Conservation (phyloP, 1,139 yeast genomes). For the Hemisphaericaspora subhashii region DNA sequence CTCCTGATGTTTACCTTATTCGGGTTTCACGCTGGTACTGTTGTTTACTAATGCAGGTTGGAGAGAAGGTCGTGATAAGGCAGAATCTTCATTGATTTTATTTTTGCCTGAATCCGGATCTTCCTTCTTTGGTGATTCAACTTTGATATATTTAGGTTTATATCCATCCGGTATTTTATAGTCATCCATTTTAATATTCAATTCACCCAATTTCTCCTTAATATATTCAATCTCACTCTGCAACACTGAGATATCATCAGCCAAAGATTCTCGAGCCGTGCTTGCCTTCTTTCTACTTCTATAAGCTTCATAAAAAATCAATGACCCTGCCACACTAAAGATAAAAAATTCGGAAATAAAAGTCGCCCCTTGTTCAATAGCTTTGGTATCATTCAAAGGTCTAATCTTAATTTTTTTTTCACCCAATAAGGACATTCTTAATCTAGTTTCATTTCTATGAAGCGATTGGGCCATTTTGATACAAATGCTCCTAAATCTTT, state of each 20-base stretch:
- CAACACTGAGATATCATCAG: conserved; percentile 65
- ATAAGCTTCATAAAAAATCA: conserved; percentile 72
- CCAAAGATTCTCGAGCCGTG: conserved; percentile 59
- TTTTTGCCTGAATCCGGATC: neutral
- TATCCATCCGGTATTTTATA: conserved; percentile 47
- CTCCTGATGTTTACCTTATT: too few relatives aligned
- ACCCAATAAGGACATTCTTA: conserved; percentile 67
- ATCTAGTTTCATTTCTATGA: conserved; percentile 63
- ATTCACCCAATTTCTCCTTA: conserved; percentile 20
- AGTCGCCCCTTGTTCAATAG: conserved; percentile 81
- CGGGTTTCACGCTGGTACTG: too few relatives aligned
- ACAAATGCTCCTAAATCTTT: conserved; percentile 60
- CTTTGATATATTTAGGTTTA: conserved; percentile 43
- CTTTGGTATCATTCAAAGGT: conserved; percentile 81
- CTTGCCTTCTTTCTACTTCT: conserved; percentile 68
- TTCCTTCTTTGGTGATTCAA: conserved; percentile 11
- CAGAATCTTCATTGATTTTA: neutral
- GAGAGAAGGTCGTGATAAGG: neutral
- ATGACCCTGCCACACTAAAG: conserved; percentile 75
- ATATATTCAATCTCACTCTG: conserved; percentile 72
- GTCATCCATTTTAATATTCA: conserved; percentile 45
- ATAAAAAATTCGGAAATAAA: conserved; percentile 76
- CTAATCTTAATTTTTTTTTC: conserved; percentile 58
- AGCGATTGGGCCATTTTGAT: conserved; percentile 71
- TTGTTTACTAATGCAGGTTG: neutral